Percentiles rank a stretch among this genome's conserved stretches.
Evolutionary conservation across 768 basidiomycete genomes (phyloP).

Genomic region (Pleurotus pulmonarius): DNA sequence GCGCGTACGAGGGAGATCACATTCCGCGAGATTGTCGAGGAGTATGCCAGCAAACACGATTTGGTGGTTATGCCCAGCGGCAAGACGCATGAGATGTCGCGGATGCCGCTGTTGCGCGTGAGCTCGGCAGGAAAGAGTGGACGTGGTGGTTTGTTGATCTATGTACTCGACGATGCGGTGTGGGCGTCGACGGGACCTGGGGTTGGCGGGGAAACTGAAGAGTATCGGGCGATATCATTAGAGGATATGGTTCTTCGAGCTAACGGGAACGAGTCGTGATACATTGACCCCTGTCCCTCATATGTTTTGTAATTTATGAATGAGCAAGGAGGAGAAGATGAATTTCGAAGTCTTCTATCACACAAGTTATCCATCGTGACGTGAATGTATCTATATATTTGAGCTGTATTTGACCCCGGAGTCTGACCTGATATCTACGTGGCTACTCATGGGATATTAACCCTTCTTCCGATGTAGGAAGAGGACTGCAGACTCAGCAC

Average conservation of each 20-base stretch:
- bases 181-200: conserved; percentile 63
- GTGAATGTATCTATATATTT: too few species aligned
- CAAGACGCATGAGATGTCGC: conserved; percentile 75
- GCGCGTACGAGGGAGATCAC: conserved; percentile 77
- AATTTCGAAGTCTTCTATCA: too few species aligned
- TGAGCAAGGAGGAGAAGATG: too few species aligned
- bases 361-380: too few species aligned
- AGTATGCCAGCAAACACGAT: conserved; percentile 80
- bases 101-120: conserved; percentile 88
- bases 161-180: conserved; percentile 90
- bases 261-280: conserved; percentile 12
- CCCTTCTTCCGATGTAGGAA: too few species aligned
- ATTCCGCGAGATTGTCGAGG: conserved; percentile 91
- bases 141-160: conserved; percentile 77
- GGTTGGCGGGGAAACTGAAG: conserved; percentile 47
- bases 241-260: conserved; percentile 86
- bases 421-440: too few species aligned
- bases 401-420: too few species aligned
- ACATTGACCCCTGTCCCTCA: neutral
- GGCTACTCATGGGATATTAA: too few species aligned
- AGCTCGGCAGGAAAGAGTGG: conserved; percentile 61
- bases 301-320: neutral
- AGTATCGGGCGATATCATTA: conserved; percentile 74
- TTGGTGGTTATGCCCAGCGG: conserved; percentile 88
- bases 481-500: too few species aligned